Base-by-base conservation (phyloP, 179 eudicot species). In the Nepenthes alata region DNA sequence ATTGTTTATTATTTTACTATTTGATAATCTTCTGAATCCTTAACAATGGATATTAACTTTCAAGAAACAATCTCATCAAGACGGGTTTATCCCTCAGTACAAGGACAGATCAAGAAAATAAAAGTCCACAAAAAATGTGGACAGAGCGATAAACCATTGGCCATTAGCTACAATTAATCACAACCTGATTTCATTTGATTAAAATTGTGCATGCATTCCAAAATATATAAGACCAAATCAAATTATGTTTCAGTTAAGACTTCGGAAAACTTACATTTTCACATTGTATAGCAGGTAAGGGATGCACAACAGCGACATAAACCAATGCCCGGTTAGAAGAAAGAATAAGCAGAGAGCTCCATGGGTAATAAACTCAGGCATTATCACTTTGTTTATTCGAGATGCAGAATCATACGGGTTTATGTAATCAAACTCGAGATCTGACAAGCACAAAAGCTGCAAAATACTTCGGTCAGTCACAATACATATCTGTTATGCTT, bases 391-490 rank as follows among this genome's bases (percentile, higher is more conserved):
- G 85, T 89, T 89, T 64, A 93, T 87, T 67, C 86, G 74, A 51
- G 81, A 72, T 58, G 98, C 90, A 37, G 93, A 81, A 64, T 93
- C 96, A 68, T 89, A 89, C 10, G 96, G 96, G 63, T 89, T 89
- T 75, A 86, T 80, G 70, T 83, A 83, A 75, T 89, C 96, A 58
- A 66, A 77, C 82, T 89, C 98, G 11, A 93, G 83, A 68, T 89
- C 95, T 4, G 85, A 85, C 81, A 89, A 80, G 88, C 95, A 86
- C 95, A 89, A 80, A 7, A 93, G 70, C 98, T 93, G 95, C 85
- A 79, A 66, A 10, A 47, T 67, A 4, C 15, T 14, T n/a, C 15
- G 2, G 14, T n/a, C 34, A 52, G 13, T 14, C n/a, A 14, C 25
- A 52, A 3, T 3, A n/a, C n/a, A 1, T 11, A 13, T n/a, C n/a